phyloP scores from a whole-genome alignment of 345 rosid species.

The Ailanthus altissimus region DNA sequence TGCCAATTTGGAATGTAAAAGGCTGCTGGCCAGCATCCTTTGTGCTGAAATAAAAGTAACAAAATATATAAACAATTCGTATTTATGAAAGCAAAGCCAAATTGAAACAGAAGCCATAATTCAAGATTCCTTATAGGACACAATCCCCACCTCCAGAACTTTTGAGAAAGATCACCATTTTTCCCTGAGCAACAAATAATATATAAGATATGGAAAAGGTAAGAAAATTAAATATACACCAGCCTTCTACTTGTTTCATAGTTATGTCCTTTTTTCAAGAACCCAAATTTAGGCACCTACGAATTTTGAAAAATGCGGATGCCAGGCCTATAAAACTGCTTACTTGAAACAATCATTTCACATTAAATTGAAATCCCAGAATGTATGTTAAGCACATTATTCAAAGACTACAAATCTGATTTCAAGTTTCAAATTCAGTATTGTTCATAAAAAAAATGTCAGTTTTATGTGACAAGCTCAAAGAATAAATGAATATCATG shows the following conservation, averaged over 20 bases:
- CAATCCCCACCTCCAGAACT: conserved; percentile 84
- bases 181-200: conserved; percentile 55
- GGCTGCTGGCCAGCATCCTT: conserved; percentile 85
- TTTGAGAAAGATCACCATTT: conserved; percentile 74
- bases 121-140: not conserved
- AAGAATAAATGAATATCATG: not conserved
- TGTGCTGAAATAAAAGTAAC: conserved; percentile 52
- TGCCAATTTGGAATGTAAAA: conserved; percentile 79
- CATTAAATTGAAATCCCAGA: no score
- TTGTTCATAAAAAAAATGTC: no score
- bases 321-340: no score
- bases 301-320: no score
- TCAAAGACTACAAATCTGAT: no score
- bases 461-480: not conserved
- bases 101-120: not conserved
- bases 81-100: not conserved
- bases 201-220: not conserved
- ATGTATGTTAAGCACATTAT: no score
- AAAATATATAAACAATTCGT: conserved; percentile 17
- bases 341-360: no score
- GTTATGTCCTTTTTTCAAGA: not conserved
- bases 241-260: not conserved
- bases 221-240: not conserved
- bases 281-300: no score
- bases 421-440: no score